Evolutionary conservation across 441 rosid genomes (phyloP).

Genomic region (Pelargonium citronellum): DNA sequence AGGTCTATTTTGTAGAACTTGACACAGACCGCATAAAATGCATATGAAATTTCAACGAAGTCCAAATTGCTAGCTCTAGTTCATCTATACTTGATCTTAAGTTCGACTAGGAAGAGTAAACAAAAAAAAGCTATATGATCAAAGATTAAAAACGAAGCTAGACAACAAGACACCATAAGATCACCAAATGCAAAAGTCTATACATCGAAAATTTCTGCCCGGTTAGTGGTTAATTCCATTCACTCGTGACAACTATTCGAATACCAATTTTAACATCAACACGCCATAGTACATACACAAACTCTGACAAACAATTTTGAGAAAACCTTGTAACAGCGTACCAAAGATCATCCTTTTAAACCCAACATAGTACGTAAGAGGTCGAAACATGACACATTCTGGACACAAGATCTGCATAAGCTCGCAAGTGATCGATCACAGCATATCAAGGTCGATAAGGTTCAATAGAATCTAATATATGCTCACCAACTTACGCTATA

Average conservation of each 20-base stretch:
- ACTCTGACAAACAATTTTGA: no score
- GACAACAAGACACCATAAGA: background rate
- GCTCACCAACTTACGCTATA: slow-evolving; percentile 3
- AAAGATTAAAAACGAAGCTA: no score
- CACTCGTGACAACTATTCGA: background rate
- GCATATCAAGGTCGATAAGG: background rate
- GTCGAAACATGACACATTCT: slow-evolving; percentile 6
- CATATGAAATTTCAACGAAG: no score
- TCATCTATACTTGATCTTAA: no score
- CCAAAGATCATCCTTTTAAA: no score
- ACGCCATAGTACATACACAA: no score
- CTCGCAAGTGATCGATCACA: background rate
- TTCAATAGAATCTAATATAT: background rate
- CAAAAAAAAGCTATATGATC: no score
- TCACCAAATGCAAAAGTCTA: background rate
- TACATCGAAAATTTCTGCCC: background rate
- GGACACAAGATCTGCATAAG: background rate
- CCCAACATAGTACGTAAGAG: slow-evolving; percentile 31
- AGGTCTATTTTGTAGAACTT: no score
- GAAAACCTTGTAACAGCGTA: no score
- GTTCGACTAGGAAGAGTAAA: no score
- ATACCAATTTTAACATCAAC: background rate
- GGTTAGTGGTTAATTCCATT: background rate
- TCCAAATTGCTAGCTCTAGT: no score
- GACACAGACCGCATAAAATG: no score